Evolutionary conservation across 2,329 filamentous ascomycete species (phyloP).

Genomic region (Cytospora piceae): DNA sequence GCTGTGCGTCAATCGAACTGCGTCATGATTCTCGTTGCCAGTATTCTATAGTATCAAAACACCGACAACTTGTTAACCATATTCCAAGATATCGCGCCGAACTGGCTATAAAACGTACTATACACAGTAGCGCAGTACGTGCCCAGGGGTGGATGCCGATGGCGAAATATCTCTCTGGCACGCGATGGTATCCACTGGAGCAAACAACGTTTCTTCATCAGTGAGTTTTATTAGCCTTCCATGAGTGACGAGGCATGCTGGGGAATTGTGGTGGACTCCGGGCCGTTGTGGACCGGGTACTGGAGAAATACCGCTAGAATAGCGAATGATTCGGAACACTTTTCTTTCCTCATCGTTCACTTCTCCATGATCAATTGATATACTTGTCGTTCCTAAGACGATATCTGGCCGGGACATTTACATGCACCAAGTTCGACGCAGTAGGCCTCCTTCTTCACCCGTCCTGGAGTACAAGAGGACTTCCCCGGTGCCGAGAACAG

Average conservation of each 20-base stretch:
- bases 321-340: conserved; percentile 16
- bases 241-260: neutral
- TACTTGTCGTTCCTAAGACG: neutral
- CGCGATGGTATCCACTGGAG: neutral
- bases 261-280: conserved; percentile 27
- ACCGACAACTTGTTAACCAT: neutral
- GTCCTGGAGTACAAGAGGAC: neutral
- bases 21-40: neutral
- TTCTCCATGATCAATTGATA: too few relatives aligned
- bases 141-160: neutral
- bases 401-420: neutral
- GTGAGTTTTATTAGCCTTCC: neutral
- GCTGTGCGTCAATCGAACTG: neutral
- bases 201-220: neutral
- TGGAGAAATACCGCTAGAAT: conserved; percentile 6
- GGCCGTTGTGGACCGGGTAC: conserved; percentile 15
- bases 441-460: neutral
- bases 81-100: neutral
- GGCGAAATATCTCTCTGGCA: neutral
- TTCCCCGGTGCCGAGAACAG: neutral
- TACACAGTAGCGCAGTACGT: neutral
- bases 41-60: neutral
- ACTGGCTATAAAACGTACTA: neutral
- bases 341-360: neutral
- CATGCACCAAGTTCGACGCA: neutral